Conservation (phyloP, 2,329 filamentous ascomycete genomes). For the Hymenoscyphus fraxineus region DNA sequence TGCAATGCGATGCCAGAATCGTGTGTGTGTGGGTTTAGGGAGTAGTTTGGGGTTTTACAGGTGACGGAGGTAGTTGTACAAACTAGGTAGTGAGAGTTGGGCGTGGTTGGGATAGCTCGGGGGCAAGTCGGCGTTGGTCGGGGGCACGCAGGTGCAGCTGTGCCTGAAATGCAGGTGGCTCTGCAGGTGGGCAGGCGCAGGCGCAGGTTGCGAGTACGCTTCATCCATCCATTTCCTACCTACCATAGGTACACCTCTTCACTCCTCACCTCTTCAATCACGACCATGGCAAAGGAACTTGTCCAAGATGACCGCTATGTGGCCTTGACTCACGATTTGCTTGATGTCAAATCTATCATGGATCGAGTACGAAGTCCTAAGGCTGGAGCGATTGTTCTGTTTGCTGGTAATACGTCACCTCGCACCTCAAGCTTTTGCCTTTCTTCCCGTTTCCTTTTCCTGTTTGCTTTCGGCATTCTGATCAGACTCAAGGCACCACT, state of each 20-base stretch:
- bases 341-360: conserved; percentile 57
- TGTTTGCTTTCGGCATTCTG: conserved; percentile 3
- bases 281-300: conserved; percentile 38
- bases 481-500: conserved; percentile 59
- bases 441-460: conserved; percentile 1
- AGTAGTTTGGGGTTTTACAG: background rate
- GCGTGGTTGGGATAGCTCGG: too few relatives aligned
- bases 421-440: background rate
- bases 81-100: too few relatives aligned
- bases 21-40: background rate
- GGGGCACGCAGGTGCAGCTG: too few relatives aligned
- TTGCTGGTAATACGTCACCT: conserved; percentile 54
- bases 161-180: too few relatives aligned
- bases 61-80: background rate
- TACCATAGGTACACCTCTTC: too few relatives aligned
- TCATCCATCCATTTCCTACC: too few relatives aligned
- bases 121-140: too few relatives aligned
- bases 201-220: too few relatives aligned
- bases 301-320: conserved; percentile 57
- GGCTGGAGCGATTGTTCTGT: conserved; percentile 73
- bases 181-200: too few relatives aligned
- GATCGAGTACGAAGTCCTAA: conserved; percentile 66
- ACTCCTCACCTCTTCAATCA: too few relatives aligned
- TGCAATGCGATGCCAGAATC: background rate
- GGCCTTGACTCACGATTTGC: conserved; percentile 59